Base-by-base conservation (phyloP, 73 alveolate species). In the Blepharisma japonicum region DNA sequence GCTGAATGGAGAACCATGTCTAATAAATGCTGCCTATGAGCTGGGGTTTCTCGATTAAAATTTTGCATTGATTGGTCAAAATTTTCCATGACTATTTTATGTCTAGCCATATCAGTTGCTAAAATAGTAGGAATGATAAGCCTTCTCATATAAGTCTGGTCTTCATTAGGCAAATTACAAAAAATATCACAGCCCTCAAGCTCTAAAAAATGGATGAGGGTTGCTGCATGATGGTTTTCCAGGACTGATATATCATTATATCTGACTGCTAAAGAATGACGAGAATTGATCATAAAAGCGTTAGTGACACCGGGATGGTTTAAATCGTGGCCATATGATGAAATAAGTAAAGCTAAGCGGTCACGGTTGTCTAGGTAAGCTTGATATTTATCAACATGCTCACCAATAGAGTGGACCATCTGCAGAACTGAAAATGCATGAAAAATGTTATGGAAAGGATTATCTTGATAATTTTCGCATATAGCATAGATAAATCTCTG, bases 231-330 rank as follows among this genome's bases (percentile, higher is more conserved):
- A 84, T 89, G 94, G 77, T 81, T 93, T 80, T 93, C 98, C 9
- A 93, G 85, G 48, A 93, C 94, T 56, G 94, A 71, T 14, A 71
- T 81, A 83, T 93, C 98, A 77, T 93, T 93, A 71, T 90, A 93
- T 20, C 86, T 79, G 8, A 84, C 56, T 46, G 98, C 92, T 6
- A 88, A 81, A 56, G 67, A 66, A 21, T 90, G 82, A 25, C 72
- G 68, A 45, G 93, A 77, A 47, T 90, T 91, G 0, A 87, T 82
- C 55, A 83, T 87, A 78, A 72, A 93, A 61, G 81, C 71, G 81
- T 93, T 93, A 55, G 91, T 93, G n/a, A 80, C 51, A 14, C 98
- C 98, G 6, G 98, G 98, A 77, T 93, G 98, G 71, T 93, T 92
- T 20, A 88, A 87, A 71, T 93, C 98, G 78, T 93, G 98, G 71